phyloP scores from a whole-genome alignment of 331 rosid species.

The Rosa hybrid region DNA sequence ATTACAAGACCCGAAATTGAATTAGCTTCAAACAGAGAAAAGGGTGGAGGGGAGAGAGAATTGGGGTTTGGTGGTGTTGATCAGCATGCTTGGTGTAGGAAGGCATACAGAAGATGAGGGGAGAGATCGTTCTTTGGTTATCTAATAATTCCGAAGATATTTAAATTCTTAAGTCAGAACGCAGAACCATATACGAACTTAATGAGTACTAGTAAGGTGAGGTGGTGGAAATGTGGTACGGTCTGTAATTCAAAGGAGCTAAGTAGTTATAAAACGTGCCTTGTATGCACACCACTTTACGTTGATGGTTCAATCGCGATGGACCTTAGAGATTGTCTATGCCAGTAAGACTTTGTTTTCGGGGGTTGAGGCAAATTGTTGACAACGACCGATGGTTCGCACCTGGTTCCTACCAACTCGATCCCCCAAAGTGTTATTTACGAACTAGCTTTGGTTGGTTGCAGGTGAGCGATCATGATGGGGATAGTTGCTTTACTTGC shows the following conservation, averaged over 20 bases:
- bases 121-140: background rate
- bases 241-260: background rate
- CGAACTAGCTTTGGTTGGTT: background rate
- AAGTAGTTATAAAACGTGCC: background rate
- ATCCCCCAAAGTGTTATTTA: too few relatives aligned
- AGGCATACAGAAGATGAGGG: background rate
- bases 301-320: background rate
- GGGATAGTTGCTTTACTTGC: background rate
- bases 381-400: slow-evolving; percentile 23
- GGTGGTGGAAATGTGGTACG: too few relatives aligned
- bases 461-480: background rate
- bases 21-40: background rate
- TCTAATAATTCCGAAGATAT: too few relatives aligned
- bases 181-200: too few relatives aligned
- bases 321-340: background rate
- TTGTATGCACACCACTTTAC: background rate
- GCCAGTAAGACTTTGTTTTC: background rate
- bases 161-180: too few relatives aligned
- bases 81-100: background rate
- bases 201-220: too few relatives aligned
- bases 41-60: background rate
- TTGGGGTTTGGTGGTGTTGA: background rate
- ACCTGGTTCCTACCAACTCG: slow-evolving; percentile 9
- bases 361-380: slow-evolving; percentile 25
- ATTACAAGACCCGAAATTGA: background rate